These are phyloP conservation scores for Macadamia tetraphylla DNA, from an alignment of 164 flowering plant genomes.

Conservation along the genomic window DNA sequence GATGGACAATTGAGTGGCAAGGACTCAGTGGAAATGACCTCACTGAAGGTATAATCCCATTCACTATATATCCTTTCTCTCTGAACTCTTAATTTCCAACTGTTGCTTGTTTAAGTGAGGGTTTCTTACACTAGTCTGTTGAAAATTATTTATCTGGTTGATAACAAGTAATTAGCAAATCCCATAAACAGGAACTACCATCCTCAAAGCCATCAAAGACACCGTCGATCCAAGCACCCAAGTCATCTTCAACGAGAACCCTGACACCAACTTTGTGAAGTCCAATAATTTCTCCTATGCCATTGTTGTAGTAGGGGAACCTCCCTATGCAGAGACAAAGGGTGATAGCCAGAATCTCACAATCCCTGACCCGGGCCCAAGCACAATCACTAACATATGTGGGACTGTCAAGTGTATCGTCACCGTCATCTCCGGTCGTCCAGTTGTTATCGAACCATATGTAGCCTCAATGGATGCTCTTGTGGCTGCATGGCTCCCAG, in stretches of 20 bases:
- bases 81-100: not conserved
- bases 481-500: conserved; percentile 27
- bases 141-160: not conserved
- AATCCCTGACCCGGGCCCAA: conserved; percentile 15
- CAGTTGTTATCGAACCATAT: conserved; percentile 22
- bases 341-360: conserved; percentile 19
- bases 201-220: conserved; percentile 13
- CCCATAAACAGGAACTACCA: conserved; percentile 16
- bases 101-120: not conserved
- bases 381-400: conserved; percentile 15
- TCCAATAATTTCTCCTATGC: conserved; percentile 17
- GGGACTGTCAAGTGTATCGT: conserved; percentile 19
- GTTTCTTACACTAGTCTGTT: not conserved
- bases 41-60: conserved; percentile 39
- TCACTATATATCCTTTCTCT: not conserved
- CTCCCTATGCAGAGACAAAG: conserved; percentile 15
- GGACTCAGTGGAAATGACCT: conserved; percentile 47
- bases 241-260: conserved; percentile 18
- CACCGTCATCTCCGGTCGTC: conserved; percentile 15
- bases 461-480: conserved; percentile 14
- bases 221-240: conserved; percentile 18
- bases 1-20: conserved; percentile 69
- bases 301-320: conserved; percentile 25
- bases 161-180: not conserved
- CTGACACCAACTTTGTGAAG: conserved; percentile 12